phyloP scores from a whole-genome alignment of 2,329 filamentous ascomycete species.

The Fusarium neocosmosporiellum region DNA sequence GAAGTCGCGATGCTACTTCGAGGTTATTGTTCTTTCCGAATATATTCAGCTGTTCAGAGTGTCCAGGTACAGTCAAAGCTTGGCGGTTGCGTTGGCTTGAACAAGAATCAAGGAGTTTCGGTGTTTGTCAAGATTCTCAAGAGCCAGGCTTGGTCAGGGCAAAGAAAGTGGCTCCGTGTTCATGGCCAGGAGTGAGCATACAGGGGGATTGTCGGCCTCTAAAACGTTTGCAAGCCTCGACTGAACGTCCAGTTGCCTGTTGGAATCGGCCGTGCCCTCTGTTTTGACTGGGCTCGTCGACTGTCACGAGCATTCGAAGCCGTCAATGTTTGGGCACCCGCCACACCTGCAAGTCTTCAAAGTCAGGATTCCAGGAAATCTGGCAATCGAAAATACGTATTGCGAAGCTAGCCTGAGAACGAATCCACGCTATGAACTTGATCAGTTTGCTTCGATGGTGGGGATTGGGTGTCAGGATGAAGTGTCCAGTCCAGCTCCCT shows the following conservation, averaged over 20 bases:
- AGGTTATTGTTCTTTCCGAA: neutral
- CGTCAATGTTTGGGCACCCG: neutral
- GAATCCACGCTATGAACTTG: neutral
- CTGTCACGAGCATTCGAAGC: neutral
- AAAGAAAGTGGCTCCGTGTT: neutral
- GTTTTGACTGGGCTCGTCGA: neutral
- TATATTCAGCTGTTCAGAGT: neutral
- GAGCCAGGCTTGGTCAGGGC: neutral
- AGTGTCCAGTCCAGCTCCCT: neutral
- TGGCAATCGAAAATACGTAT: neutral
- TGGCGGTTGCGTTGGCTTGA: neutral
- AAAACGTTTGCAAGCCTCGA: neutral
- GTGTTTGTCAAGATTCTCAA: neutral
- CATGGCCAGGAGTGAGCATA: neutral
- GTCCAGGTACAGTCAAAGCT: neutral
- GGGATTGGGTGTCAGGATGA: neutral
- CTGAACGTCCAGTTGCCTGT: neutral
- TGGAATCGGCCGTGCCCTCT: neutral
- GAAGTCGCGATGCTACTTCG: conserved; percentile 12
- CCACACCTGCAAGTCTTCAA: neutral
- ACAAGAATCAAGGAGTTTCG: neutral
- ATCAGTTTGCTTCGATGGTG: neutral
- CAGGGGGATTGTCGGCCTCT: neutral
- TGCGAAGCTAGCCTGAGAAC: neutral
- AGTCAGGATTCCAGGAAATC: neutral